These are phyloP conservation scores for Prunus armeniaca DNA, from an alignment of 306 rosid species.

Conservation along the genomic window DNA sequence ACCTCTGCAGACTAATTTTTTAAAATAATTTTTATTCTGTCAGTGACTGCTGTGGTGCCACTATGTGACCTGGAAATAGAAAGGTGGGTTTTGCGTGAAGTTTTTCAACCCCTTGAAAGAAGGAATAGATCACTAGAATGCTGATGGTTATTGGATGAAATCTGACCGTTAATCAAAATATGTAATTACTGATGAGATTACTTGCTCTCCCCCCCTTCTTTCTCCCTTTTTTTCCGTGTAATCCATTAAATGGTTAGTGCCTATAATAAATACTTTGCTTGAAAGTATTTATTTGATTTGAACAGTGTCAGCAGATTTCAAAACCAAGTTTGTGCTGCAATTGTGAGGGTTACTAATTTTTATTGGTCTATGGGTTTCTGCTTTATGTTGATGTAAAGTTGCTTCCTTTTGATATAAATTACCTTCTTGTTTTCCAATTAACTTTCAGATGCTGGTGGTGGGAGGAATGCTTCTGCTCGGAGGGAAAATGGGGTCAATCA, in stretches of 20 bases:
- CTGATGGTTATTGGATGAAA: no score
- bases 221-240: no score
- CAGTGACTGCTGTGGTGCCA: not conserved
- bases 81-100: not conserved
- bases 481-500: constrained; percentile 59
- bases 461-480: constrained; percentile 43
- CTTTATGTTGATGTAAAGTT: not conserved
- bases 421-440: constrained; percentile 13
- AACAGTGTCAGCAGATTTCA: not conserved
- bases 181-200: no score
- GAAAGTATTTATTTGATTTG: no score
- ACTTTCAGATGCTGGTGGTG: constrained; percentile 52
- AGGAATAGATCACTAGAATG: no score
- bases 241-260: no score
- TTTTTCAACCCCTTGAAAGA: not conserved
- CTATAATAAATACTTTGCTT: no score
- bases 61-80: not conserved
- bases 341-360: not conserved
- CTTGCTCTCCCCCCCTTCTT: no score
- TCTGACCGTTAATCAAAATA: no score
- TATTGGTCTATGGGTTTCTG: not conserved
- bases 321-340: no score
- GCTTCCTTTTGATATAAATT: constrained; percentile 3
- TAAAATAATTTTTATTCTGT: not conserved
- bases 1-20: no score